Evolutionary conservation across 208 protist genomes (phyloP).

Genomic region (Sergeia podlipaevii): DNA sequence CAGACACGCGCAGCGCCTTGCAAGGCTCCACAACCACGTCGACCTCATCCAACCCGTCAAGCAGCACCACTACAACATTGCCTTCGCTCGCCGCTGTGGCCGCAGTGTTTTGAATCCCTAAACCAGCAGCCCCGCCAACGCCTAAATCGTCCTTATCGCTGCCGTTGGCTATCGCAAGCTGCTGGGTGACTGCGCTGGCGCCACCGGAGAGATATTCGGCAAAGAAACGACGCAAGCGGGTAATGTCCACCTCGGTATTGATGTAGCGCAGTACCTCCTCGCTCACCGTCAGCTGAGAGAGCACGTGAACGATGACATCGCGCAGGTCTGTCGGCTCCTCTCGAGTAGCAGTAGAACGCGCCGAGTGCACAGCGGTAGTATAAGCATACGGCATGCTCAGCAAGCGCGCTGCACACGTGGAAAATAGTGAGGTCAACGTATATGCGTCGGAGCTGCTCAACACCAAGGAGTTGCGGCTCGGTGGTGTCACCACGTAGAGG

Average conservation of each 20-base stretch:
- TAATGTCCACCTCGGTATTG: constrained; percentile 52
- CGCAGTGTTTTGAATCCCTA: background rate
- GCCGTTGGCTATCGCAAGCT: background rate
- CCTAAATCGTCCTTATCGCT: background rate
- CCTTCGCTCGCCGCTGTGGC: constrained; percentile 4
- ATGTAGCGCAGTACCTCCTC: constrained; percentile 53
- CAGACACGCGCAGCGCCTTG: constrained; percentile 27
- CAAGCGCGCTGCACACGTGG: constrained; percentile 12
- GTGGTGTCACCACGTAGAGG: constrained; percentile 72
- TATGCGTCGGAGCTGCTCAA: constrained; percentile 34
- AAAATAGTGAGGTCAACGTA: constrained; percentile 37
- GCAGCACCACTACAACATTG: constrained; percentile 42
- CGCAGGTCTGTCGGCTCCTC: constrained; percentile 73
- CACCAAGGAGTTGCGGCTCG: constrained; percentile 65
- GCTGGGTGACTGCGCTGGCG: background rate
- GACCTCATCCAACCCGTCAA: constrained; percentile 64
- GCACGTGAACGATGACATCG: constrained; percentile 49
- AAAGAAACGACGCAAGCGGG: constrained; percentile 47
- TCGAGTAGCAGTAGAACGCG: constrained; percentile 19
- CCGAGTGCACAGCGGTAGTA: constrained; percentile 54
- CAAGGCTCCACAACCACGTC: constrained; percentile 40
- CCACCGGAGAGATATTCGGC: constrained; percentile 32
- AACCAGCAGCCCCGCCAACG: background rate
- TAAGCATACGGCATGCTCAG: constrained; percentile 26
- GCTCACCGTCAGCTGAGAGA: constrained; percentile 58